These are phyloP conservation scores for Diaporthe caulivora DNA, from an alignment of 2,329 filamentous ascomycete species.

Conservation along the genomic window DNA sequence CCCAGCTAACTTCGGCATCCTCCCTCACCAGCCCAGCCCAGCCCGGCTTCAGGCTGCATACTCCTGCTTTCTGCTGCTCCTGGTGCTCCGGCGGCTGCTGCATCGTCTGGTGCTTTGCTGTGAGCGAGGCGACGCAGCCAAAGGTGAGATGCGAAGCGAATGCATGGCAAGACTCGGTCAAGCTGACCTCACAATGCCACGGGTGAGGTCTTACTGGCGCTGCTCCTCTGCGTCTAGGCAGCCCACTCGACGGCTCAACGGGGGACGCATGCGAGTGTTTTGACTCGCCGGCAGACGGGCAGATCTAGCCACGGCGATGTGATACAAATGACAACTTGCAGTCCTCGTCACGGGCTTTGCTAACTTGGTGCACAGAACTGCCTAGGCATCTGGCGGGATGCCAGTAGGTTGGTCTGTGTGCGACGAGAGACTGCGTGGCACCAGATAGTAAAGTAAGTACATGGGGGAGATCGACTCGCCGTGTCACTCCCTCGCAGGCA, in stretches of 20 bases:
- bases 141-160: not conserved
- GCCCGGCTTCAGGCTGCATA: conserved; percentile 34
- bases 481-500: conserved; percentile 1
- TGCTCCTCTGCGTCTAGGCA: conserved; percentile 19
- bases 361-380: conserved; percentile 17
- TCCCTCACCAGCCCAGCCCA: conserved; percentile 34
- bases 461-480: conserved; percentile 12
- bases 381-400: not conserved
- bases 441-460: not conserved
- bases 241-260: conserved; percentile 8
- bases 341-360: conserved; percentile 16
- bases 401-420: conserved; percentile 16
- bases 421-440: conserved; percentile 2
- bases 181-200: not conserved
- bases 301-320: conserved; percentile 1
- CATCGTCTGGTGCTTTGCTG: not conserved
- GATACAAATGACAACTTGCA: conserved; percentile 13
- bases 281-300: conserved; percentile 26
- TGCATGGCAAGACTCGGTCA: not conserved
- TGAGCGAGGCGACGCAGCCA: not conserved
- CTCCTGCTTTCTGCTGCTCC: not conserved
- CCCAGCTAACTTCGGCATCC: conserved; percentile 40
- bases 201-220: not conserved
- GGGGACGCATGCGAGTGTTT: conserved; percentile 15
- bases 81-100: not conserved